phyloP scores from a whole-genome alignment of 106 monocot species.

The Amphibolis antarctica region DNA sequence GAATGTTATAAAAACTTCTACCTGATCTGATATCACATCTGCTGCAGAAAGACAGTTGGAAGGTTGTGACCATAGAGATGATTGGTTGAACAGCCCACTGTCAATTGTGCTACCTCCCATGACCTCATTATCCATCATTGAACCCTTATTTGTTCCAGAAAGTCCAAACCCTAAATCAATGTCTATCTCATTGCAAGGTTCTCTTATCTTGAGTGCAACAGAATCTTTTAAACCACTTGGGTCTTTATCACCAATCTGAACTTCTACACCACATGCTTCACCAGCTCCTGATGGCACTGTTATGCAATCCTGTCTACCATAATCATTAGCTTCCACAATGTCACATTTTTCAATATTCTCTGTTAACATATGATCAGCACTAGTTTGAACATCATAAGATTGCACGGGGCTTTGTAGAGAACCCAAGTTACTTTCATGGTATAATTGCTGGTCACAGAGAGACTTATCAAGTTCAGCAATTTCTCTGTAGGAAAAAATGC shows the following conservation, averaged over 20 bases:
- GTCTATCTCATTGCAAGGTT: slow-evolving; percentile 25
- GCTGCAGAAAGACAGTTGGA: not conserved
- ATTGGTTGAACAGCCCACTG: slow-evolving; percentile 4
- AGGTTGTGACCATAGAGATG: slow-evolving; percentile 7
- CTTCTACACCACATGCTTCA: slow-evolving; percentile 8
- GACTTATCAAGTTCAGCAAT: slow-evolving; percentile 15
- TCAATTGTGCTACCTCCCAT: slow-evolving; percentile 14
- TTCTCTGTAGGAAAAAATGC: slow-evolving; percentile 3
- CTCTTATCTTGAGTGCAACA: slow-evolving; percentile 21
- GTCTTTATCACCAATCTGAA: slow-evolving; percentile 10
- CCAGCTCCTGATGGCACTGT: slow-evolving; percentile 14
- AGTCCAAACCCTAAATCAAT: slow-evolving; percentile 15
- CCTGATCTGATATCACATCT: not conserved
- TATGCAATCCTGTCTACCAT: slow-evolving; percentile 13
- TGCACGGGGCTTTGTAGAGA: slow-evolving; percentile 8
- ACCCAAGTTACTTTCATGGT: slow-evolving; percentile 14
- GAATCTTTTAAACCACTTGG: slow-evolving; percentile 16
- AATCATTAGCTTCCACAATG: slow-evolving; percentile 10
- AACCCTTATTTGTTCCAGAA: slow-evolving; percentile 2
- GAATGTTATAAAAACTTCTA: slow-evolving; percentile 1
- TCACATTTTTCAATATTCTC: slow-evolving; percentile 9
- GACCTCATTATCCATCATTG: slow-evolving; percentile 6
- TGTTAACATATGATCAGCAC: slow-evolving; percentile 11
- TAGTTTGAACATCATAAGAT: slow-evolving; percentile 14
- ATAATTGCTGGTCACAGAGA: slow-evolving; percentile 16